Percentiles rank a stretch among this genome's conserved stretches.
phyloP scores from a whole-genome alignment of 257 asterid species.

The Penstemon newberryi region DNA sequence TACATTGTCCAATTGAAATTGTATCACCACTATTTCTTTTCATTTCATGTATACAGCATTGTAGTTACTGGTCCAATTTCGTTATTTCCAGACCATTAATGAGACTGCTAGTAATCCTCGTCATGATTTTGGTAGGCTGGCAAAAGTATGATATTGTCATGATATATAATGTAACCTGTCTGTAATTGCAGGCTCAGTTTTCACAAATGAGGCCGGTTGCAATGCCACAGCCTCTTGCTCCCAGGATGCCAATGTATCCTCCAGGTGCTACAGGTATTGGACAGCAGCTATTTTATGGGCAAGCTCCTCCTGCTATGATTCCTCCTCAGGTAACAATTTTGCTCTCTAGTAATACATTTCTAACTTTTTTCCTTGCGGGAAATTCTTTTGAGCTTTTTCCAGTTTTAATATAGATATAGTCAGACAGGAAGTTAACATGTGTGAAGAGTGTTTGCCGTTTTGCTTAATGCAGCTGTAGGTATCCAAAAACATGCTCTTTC shows the following conservation, averaged over 20 bases:
- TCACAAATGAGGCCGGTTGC: slow-evolving; percentile 59
- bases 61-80: neutral
- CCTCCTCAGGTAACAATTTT: slow-evolving; percentile 51
- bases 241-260: slow-evolving; percentile 61
- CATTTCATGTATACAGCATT: neutral
- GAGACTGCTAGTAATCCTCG: neutral
- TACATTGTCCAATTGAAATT: no score
- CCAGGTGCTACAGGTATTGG: slow-evolving; percentile 59
- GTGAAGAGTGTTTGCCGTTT: no score
- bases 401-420: neutral
- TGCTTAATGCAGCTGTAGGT: no score
- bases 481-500: no score
- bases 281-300: slow-evolving; percentile 60
- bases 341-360: neutral
- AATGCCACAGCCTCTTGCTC: slow-evolving; percentile 44
- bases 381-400: no score
- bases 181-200: slow-evolving; percentile 52
- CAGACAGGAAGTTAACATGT: neutral
- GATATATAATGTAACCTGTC: neutral
- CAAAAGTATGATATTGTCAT: neutral
- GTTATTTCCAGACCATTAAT: neutral
- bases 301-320: slow-evolving; percentile 51
- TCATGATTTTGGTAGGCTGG: neutral
- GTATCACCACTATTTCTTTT: no score
- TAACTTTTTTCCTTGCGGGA: neutral